Evolutionary conservation across 2,329 filamentous ascomycete species (phyloP).

Genomic region (Keithomyces neogunnii): DNA sequence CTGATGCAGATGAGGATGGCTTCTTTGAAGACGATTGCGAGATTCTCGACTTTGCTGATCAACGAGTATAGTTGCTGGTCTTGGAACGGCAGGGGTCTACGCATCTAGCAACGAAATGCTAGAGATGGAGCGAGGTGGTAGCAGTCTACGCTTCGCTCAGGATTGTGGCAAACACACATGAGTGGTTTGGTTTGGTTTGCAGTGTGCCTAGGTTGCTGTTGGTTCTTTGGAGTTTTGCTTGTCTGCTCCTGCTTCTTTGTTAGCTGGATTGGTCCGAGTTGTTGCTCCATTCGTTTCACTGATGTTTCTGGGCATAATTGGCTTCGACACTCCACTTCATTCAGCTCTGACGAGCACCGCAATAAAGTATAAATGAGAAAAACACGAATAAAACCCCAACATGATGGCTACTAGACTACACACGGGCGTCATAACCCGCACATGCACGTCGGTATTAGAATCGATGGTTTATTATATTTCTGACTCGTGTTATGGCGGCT

Average conservation of each 20-base stretch:
- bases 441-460: not conserved
- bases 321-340: constrained; percentile 3
- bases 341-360: constrained; percentile 15
- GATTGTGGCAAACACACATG: not conserved
- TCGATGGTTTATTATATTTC: not conserved
- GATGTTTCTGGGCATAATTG: constrained; percentile 17
- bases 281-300: constrained; percentile 19
- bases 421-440: no score
- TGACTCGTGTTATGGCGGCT: not conserved
- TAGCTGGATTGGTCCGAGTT: constrained; percentile 7
- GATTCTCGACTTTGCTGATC: constrained; percentile 78
- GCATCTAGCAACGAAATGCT: not conserved
- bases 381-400: constrained; percentile 21
- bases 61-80: constrained; percentile 42
- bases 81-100: not conserved
- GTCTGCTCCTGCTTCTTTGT: constrained; percentile 5
- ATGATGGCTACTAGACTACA: constrained; percentile 7
- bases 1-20: constrained; percentile 54
- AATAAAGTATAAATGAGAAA: constrained; percentile 13
- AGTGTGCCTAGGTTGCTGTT: not conserved
- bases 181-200: not conserved
- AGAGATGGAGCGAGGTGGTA: not conserved
- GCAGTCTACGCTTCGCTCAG: not conserved
- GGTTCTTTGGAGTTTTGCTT: constrained; percentile 7
- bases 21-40: constrained; percentile 94